Percentiles rank a stretch among this genome's conserved stretches.
Conservation (phyloP, 1,284 basidiomycete species). For the Mrakiaceae sp. region DNA sequence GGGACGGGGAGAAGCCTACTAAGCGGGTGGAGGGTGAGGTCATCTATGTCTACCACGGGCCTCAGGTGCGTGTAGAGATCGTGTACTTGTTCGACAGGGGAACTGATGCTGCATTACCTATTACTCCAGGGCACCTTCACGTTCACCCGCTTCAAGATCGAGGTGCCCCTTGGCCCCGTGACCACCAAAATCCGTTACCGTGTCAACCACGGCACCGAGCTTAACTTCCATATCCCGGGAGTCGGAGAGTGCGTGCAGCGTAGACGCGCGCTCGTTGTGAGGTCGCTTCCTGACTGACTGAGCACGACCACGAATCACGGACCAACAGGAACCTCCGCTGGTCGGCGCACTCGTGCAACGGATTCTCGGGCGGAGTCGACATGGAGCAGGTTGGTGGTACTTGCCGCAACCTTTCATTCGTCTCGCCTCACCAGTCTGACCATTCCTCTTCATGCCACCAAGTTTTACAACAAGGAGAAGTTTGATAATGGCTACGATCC, state of each 20-base stretch:
- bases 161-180: constrained; percentile 63
- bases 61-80: constrained; percentile 32
- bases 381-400: constrained; percentile 29
- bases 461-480: constrained; percentile 46
- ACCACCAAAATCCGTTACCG: constrained; percentile 43
- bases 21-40: constrained; percentile 46
- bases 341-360: constrained; percentile 58
- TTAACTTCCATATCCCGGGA: constrained; percentile 77
- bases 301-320: too few species aligned
- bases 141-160: constrained; percentile 90
- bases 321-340: constrained; percentile 62
- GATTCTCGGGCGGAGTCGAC: constrained; percentile 42
- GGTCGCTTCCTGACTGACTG: too few species aligned
- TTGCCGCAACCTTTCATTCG: neutral
- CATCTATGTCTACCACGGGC: constrained; percentile 66
- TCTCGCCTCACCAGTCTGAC: neutral
- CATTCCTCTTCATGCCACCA: neutral
- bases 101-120: neutral
- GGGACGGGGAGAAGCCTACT: neutral
- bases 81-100: neutral
- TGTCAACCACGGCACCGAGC: constrained; percentile 62
- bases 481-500: constrained; percentile 72
- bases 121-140: constrained; percentile 52
- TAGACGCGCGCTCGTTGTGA: too few species aligned
- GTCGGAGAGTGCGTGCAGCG: constrained; percentile 39